These are phyloP conservation scores for Arthrobotrys musiformis DNA, from an alignment of 2,329 filamentous ascomycete genomes.

Conservation along the genomic window DNA sequence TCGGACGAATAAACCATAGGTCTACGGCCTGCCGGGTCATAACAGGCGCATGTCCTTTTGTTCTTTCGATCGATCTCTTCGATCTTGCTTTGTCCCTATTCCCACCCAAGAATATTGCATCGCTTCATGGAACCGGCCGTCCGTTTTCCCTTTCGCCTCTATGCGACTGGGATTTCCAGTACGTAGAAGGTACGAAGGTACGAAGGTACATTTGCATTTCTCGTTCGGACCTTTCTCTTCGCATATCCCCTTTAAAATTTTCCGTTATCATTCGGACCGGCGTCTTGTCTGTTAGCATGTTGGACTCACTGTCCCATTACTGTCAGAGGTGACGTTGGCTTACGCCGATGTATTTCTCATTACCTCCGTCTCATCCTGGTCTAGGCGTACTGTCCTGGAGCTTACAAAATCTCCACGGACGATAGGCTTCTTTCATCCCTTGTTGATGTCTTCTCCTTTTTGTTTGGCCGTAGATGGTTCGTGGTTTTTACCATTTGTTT, in stretches of 20 bases:
- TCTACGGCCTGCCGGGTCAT: constrained; percentile 22
- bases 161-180: constrained; percentile 31
- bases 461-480: constrained; percentile 19
- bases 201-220: no score
- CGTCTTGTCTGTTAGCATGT: constrained; percentile 29
- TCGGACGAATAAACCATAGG: constrained; percentile 48
- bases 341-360: constrained; percentile 28
- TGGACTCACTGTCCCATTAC: constrained; percentile 28
- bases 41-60: constrained; percentile 32
- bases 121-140: constrained; percentile 15
- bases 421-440: constrained; percentile 32
- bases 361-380: constrained; percentile 31
- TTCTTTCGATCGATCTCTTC: constrained; percentile 31
- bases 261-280: constrained; percentile 49
- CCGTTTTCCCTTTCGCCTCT: constrained; percentile 31
- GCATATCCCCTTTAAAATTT: constrained; percentile 19
- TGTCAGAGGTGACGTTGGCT: constrained; percentile 48
- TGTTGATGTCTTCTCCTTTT: neutral
- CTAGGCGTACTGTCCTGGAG: neutral
- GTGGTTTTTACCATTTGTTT: constrained; percentile 11
- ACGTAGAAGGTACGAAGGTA: constrained; percentile 14
- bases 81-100: constrained; percentile 26
- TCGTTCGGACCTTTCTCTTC: constrained; percentile 19
- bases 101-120: constrained; percentile 19
- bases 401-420: constrained; percentile 20